Percentiles rank a stretch among this genome's conserved stretches.
phyloP scores from a whole-genome alignment of 2,329 filamentous ascomycete genomes.

The Herpotrichia juniperi region DNA sequence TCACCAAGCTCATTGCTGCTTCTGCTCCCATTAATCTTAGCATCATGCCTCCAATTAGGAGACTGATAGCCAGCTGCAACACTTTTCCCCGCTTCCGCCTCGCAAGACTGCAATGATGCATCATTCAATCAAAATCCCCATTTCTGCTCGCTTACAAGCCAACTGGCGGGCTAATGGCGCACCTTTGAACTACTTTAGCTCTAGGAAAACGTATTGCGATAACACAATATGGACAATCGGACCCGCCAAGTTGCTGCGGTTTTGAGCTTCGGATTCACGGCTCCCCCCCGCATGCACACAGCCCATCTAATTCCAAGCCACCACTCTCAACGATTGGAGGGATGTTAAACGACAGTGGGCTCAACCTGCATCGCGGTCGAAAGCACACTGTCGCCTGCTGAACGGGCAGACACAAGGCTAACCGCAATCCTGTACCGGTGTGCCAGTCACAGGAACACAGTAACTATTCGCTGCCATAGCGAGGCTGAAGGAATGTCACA shows the following conservation, averaged over 20 bases:
- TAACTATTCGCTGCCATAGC: constrained; percentile 4
- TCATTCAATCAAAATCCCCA: not conserved
- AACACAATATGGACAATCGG: not conserved
- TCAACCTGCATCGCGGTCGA: constrained; percentile 22
- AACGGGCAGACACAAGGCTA: constrained; percentile 18
- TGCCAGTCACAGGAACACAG: not conserved
- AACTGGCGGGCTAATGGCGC: not conserved
- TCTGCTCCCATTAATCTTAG: too few relatives aligned
- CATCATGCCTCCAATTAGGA: too few relatives aligned
- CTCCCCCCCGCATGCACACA: constrained; percentile 19
- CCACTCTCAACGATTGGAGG: constrained; percentile 23
- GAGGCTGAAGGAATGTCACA: constrained; percentile 10
- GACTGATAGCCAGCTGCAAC: too few relatives aligned
- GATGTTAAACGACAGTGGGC: constrained; percentile 6
- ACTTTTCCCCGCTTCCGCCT: too few relatives aligned
- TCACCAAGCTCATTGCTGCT: not conserved
- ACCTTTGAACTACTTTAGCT: not conserved
- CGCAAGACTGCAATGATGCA: not conserved
- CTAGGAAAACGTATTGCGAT: constrained; percentile 1
- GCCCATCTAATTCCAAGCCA: constrained; percentile 27
- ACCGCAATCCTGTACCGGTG: constrained; percentile 11
- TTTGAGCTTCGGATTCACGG: constrained; percentile 9
- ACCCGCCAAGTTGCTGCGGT: constrained; percentile 18
- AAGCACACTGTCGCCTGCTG: constrained; percentile 16
- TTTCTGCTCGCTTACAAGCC: not conserved